Evolutionary conservation across 2,329 filamentous ascomycete genomes (phyloP), one percentile per base, ranked within the genome.

Genomic region (Cordyceps tenuipes): DNA sequence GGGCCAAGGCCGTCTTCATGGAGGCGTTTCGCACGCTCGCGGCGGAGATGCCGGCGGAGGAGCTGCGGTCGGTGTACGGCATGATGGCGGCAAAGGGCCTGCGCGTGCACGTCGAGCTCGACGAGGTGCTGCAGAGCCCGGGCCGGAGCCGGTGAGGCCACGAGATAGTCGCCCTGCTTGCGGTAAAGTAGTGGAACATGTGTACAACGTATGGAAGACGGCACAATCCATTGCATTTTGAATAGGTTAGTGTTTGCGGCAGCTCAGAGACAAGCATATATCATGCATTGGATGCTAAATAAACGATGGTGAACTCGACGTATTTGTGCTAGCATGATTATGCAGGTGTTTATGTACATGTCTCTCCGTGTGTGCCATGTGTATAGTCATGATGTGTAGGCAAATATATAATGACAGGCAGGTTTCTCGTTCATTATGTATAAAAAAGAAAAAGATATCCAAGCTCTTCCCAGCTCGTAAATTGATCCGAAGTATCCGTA

Each of bases 21-120:
- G 76, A 81, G 67, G 80, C 75, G 0, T 83, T 84, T 66, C 64
- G 65, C 41, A 76, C 73, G n/a, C 64, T 81, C 34, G 70, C 70
- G 13, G 66, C 70, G 8, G 75, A 75, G 0, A 74, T 83, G 74
- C 73, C 77, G 56, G 73, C 74, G 21, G 70, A 71, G 1, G 81
- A 84, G 64, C 68, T 84, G 51, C 74, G 73, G 62, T 75, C 76
- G 0, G 76, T 82, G 13, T 79, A 78, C 60, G 71, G 74, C 44
- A 77, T 75, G 2, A 76, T 83, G 71, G 70, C 68, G 19, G 71
- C 74, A 5, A 82, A 80, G 69, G 79, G 80, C 0, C 49, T 82
- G 50, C 69, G 81, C 26, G 69, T 82, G 0, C 77, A 81, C 63
- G 71, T 80, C 5, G 81, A 83, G 44, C 65, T 82, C 66, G 79